Percentiles rank a stretch among this genome's conserved stretches.
These are phyloP conservation scores for Didymellaceae sp. DNA, from an alignment of 2,329 filamentous ascomycete species.

Conservation along the genomic window DNA sequence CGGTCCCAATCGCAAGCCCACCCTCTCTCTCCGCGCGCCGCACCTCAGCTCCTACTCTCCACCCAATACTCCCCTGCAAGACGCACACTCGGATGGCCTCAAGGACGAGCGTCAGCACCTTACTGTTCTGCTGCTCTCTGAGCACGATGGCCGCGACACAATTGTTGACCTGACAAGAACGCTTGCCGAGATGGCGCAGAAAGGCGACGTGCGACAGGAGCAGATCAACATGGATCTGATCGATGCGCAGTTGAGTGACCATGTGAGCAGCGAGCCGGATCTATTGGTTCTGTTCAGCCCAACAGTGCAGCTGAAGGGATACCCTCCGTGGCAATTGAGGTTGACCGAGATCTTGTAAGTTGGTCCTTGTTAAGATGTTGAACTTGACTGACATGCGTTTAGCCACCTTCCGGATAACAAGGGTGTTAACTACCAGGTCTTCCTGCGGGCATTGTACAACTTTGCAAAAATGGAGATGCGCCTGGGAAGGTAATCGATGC, in stretches of 20 bases:
- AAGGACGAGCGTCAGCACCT: conserved; percentile 52
- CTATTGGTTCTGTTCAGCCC: conserved; percentile 87
- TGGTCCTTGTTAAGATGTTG: conserved; percentile 14
- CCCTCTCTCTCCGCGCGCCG: conserved; percentile 74
- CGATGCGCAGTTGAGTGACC: conserved; percentile 81
- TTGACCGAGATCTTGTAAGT: conserved; percentile 89
- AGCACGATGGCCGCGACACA: conserved; percentile 88
- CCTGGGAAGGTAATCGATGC: conserved; percentile 64
- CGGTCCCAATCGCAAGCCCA: conserved; percentile 69
- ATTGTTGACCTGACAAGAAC: conserved; percentile 96
- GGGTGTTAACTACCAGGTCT: conserved; percentile 91
- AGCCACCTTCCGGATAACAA: conserved; percentile 71
- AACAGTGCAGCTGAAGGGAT: conserved; percentile 82
- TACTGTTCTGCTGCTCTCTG: conserved; percentile 79
- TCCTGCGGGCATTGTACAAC: conserved; percentile 81
- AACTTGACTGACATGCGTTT: conserved; percentile 15
- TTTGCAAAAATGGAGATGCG: conserved; percentile 90
- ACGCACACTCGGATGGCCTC: conserved; percentile 44
- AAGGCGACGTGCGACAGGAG: conserved; percentile 76
- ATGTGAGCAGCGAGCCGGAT: conserved; percentile 87
- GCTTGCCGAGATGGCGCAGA: conserved; percentile 91
- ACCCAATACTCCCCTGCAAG: conserved; percentile 50
- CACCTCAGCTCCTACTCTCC: conserved; percentile 68
- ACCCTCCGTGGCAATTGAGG: conserved; percentile 95
- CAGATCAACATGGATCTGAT: conserved; percentile 88